Evolutionary conservation across 1,284 basidiomycete genomes (phyloP), one percentile per base, ranked within the genome.

Genomic region (Filobasidium uniguttulatum): DNA sequence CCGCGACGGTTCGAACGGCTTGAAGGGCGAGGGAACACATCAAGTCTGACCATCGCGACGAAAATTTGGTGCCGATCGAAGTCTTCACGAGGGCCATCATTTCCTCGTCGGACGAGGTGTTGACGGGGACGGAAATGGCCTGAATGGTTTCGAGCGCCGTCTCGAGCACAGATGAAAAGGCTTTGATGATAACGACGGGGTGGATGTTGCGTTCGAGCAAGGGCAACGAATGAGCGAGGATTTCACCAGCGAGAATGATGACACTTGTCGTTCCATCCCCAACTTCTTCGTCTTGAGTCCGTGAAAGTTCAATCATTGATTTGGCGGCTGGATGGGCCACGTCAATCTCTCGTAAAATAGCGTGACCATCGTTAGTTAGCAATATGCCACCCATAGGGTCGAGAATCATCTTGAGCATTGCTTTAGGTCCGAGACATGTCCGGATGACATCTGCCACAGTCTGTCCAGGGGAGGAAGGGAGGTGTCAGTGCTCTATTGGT

Each of bases 321-420:
- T 97, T 98, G 29, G 93, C 93, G 23, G 93, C 93, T 0, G 94
- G 94, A 62, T 97, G 93, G 3, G 89, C 89, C 23, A 98, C 91
- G 57, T 98, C 93, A 57, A 97, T 97, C 69, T 98, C 93, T 53
- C 93, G 82, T 34, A 97, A 73, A 58, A 98, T 97, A 9, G 91
- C 91, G 62, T 97, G 94, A 20, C 94, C 93, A 64, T 98, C 93
- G 68, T 97, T 97, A 5, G 93, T 98, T 40, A 97, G 73, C 87
- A 93, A 63, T 60, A 94, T 94, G 48, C 90, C 89, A 50, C 90
- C 90, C 90, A 94, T 94, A 3, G 90, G 89, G 73, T 97, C 90
- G 44, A 96, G 72, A 60, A 97, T 96, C 93, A 98, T 98, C 77
- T 98, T 98, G 56, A 97, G 75, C 93, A 97, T 98, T 37, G 91